Percentiles rank a stretch among this genome's conserved stretches.
phyloP scores from a whole-genome alignment of 495 filamentous ascomycete species.

The Trichoderma erinaceum region DNA sequence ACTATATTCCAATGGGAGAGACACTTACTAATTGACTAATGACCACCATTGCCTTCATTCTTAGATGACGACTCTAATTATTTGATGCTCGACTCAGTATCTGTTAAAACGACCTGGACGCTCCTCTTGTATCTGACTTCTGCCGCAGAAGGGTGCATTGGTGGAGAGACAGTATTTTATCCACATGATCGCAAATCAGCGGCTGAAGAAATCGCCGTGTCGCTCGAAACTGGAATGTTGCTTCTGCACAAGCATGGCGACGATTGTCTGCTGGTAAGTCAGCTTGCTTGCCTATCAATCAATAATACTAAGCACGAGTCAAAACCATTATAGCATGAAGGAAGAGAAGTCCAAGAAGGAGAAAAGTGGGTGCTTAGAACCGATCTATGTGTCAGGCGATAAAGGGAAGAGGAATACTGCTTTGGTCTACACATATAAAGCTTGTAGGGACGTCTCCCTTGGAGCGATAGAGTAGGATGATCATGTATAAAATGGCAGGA shows the following conservation, averaged over 20 bases:
- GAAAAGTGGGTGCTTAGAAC: slow-evolving; percentile 93
- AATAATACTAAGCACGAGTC: background rate
- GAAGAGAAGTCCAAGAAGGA: slow-evolving; percentile 66
- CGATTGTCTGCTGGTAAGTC: slow-evolving; percentile 65
- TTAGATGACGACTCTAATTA: slow-evolving; percentile 75
- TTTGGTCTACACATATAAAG: background rate
- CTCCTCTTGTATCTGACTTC: slow-evolving; percentile 81
- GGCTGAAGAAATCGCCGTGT: slow-evolving; percentile 58
- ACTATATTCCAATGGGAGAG: background rate
- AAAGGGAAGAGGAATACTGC: background rate
- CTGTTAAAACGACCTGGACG: slow-evolving; percentile 87
- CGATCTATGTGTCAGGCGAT: slow-evolving; percentile 66
- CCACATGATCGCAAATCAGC: slow-evolving; percentile 56
- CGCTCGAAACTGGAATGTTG: slow-evolving; percentile 72
- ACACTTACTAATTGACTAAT: background rate
- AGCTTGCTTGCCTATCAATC: background rate
- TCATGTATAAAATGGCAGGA: background rate
- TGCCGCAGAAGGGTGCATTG: slow-evolving; percentile 57
- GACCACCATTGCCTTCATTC: background rate
- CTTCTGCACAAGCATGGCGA: slow-evolving; percentile 85
- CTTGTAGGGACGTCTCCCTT: background rate
- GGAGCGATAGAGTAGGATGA: background rate
- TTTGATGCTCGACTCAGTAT: slow-evolving; percentile 49
- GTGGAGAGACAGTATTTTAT: slow-evolving; percentile 91
- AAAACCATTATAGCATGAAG: slow-evolving; percentile 56